Conservation (phyloP, 371 early-diverging fungal species). For the Apophysomyces ossiformis region DNA sequence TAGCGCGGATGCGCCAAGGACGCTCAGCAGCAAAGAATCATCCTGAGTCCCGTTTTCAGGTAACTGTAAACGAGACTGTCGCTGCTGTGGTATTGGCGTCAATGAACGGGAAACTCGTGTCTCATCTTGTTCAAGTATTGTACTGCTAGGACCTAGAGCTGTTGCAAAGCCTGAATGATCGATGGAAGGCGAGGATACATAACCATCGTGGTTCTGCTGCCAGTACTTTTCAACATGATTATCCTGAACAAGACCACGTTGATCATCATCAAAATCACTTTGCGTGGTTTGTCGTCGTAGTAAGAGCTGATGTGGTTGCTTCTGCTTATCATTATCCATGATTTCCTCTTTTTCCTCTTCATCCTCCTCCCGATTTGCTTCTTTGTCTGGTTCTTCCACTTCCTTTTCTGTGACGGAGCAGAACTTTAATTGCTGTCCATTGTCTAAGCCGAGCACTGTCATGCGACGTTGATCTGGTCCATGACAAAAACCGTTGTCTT, state of each 20-base stretch:
- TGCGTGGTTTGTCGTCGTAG: not conserved
- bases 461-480: conserved; percentile 4
- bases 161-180: not conserved
- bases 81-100: no score
- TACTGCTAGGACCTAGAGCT: not conserved
- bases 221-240: conserved; percentile 20
- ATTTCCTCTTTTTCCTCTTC: not conserved
- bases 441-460: conserved; percentile 9
- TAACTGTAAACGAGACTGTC: not conserved
- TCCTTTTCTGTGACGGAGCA: conserved; percentile 18
- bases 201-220: not conserved
- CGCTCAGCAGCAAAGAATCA: not conserved
- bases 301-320: not conserved
- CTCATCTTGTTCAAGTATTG: not conserved
- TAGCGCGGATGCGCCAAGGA: not conserved
- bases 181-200: not conserved
- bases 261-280: conserved; percentile 11
- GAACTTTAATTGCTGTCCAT: conserved; percentile 14
- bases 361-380: conserved; percentile 1
- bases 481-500: not conserved
- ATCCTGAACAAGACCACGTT: conserved; percentile 10
- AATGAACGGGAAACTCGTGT: not conserved
- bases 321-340: not conserved
- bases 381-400: conserved; percentile 14
- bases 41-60: not conserved